Evolutionary conservation across 1,284 basidiomycete species (phyloP).

Genomic region (Phellopilus nigrolimitatus): DNA sequence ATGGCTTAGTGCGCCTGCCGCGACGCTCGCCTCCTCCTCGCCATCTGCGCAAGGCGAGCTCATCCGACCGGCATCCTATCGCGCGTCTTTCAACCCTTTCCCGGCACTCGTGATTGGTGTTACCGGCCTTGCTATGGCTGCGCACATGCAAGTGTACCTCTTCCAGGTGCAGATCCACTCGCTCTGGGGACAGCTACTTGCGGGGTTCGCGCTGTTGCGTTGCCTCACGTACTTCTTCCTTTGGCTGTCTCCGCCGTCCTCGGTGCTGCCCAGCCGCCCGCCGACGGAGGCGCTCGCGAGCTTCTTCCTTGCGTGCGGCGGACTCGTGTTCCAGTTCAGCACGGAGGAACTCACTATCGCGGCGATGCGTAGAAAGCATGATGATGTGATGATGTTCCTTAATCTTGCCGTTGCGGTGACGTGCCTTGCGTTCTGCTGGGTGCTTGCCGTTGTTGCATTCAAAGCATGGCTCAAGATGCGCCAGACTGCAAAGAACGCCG

Average conservation of each 20-base stretch:
- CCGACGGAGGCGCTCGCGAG: conserved; percentile 89
- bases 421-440: conserved; percentile 81
- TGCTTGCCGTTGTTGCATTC: conserved; percentile 62
- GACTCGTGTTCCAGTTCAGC: conserved; percentile 88
- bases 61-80: conserved; percentile 52
- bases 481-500: too few species aligned
- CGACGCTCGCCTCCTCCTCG: conserved; percentile 37
- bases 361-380: conserved; percentile 87
- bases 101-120: conserved; percentile 91
- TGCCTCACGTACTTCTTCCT: conserved; percentile 93
- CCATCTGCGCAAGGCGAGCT: background rate
- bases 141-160: conserved; percentile 85
- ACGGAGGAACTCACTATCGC: conserved; percentile 89
- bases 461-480: conserved; percentile 74
- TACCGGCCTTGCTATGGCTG: conserved; percentile 94
- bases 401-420: conserved; percentile 79
- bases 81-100: conserved; percentile 88
- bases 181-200: conserved; percentile 92
- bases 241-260: conserved; percentile 75
- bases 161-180: conserved; percentile 90
- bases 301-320: conserved; percentile 86
- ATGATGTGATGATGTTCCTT: conserved; percentile 84
- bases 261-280: conserved; percentile 84
- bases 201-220: conserved; percentile 71
- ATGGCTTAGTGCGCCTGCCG: conserved; percentile 61